Conservation (phyloP, 257 asterid genomes). For the Plantago major region DNA sequence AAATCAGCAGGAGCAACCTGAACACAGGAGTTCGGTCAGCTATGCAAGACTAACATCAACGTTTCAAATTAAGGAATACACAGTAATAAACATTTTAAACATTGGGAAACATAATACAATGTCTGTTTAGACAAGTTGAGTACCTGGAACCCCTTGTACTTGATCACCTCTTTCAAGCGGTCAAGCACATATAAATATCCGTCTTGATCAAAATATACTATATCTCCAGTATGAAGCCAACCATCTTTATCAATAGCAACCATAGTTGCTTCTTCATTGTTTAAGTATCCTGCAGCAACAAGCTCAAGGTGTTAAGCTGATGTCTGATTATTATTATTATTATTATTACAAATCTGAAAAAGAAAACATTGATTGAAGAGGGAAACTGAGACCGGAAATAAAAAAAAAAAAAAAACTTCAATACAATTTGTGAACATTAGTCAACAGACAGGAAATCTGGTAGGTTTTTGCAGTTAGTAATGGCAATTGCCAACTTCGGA, state of each 20-base stretch:
- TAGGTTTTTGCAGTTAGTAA: neutral
- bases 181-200: constrained; percentile 68
- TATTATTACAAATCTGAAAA: neutral
- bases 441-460: neutral
- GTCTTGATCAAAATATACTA: constrained; percentile 67
- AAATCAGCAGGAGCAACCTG: constrained; percentile 96
- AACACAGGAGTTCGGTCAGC: constrained; percentile 10
- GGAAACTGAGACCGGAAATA: no score
- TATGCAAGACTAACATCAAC: neutral
- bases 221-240: constrained; percentile 88
- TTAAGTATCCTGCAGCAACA: constrained; percentile 55
- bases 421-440: no score
- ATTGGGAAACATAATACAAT: neutral
- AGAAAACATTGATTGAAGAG: neutral
- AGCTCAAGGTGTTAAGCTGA: constrained; percentile 7
- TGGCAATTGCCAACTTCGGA: neutral
- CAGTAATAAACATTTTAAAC: neutral
- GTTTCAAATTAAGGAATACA: neutral
- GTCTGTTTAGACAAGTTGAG: constrained; percentile 1
- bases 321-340: neutral
- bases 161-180: constrained; percentile 82
- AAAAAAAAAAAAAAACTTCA: neutral
- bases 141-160: constrained; percentile 92
- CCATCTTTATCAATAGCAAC: constrained; percentile 59
- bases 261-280: constrained; percentile 50